Evolutionary conservation across 306 rosid genomes (phyloP).

Genomic region (Neltuma alba): DNA sequence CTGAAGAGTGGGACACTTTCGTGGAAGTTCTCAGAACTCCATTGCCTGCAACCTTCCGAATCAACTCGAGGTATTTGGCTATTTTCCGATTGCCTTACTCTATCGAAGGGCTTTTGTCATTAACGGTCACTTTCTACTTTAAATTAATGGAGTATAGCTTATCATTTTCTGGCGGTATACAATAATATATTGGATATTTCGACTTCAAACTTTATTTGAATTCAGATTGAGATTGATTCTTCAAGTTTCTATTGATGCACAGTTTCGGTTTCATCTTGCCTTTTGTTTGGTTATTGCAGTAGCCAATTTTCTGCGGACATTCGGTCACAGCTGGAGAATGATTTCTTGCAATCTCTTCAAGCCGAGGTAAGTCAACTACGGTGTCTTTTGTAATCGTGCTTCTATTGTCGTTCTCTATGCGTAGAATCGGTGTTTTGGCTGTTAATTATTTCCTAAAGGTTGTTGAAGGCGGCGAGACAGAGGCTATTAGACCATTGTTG

Average conservation of each 20-base stretch:
- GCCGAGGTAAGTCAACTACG: slow-evolving; percentile 56
- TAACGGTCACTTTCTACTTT: not conserved
- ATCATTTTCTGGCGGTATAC: not conserved
- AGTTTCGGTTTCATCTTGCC: slow-evolving; percentile 16
- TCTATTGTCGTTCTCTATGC: not conserved
- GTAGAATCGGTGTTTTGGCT: not conserved
- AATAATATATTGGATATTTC: not conserved
- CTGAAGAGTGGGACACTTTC: slow-evolving; percentile 76
- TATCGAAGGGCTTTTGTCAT: not conserved
- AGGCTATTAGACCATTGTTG: slow-evolving; percentile 85
- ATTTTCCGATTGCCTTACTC: not conserved
- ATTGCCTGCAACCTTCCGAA: slow-evolving; percentile 87
- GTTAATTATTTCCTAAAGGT: slow-evolving; percentile 49
- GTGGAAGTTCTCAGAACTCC: slow-evolving; percentile 79
- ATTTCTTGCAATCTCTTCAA: slow-evolving; percentile 74
- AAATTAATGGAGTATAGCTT: not conserved
- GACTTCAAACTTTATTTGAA: not conserved
- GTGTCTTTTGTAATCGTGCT: not conserved
- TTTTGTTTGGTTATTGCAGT: slow-evolving; percentile 54
- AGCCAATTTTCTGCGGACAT: slow-evolving; percentile 83
- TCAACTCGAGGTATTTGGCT: slow-evolving; percentile 71
- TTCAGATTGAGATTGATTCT: not conserved
- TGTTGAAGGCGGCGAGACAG: slow-evolving; percentile 64
- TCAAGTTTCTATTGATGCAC: not conserved
- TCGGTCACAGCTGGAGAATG: slow-evolving; percentile 76